Evolutionary conservation across 495 filamentous ascomycete species (phyloP).

Genomic region (Penicillium simplicissimum): DNA sequence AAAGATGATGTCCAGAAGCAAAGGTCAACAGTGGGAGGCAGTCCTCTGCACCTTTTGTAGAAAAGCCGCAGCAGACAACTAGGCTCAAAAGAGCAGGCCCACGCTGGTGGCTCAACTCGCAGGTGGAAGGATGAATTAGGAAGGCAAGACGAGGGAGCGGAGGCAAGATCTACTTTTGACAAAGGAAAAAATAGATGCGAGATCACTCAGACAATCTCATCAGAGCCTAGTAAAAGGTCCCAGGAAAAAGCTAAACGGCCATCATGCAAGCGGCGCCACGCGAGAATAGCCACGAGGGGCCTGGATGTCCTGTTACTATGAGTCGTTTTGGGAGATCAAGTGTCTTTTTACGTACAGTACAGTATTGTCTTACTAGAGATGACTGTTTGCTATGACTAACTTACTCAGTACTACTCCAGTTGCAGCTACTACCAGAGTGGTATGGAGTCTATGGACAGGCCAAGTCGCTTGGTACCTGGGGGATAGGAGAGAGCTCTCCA

Average conservation of each 20-base stretch:
- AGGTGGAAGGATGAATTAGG: constrained; percentile 13
- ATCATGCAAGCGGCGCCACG: constrained; percentile 21
- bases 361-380: background rate
- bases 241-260: background rate
- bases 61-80: background rate
- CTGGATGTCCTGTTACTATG: background rate
- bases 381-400: background rate
- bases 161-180: background rate
- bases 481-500: background rate
- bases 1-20: background rate
- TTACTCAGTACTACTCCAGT: background rate
- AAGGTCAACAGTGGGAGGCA: background rate
- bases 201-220: background rate
- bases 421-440: background rate
- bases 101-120: constrained; percentile 1
- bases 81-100: constrained; percentile 2
- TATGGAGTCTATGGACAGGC: too few species aligned
- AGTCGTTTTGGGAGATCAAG: background rate
- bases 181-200: background rate
- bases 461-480: constrained; percentile 5
- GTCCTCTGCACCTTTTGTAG: constrained; percentile 19
- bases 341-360: background rate
- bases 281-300: constrained; percentile 14
- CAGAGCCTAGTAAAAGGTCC: background rate
- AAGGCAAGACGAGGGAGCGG: constrained; percentile 12